These are phyloP conservation scores for Ustilago xerochloae DNA, from an alignment of 1,284 basidiomycete species.

Conservation along the genomic window DNA sequence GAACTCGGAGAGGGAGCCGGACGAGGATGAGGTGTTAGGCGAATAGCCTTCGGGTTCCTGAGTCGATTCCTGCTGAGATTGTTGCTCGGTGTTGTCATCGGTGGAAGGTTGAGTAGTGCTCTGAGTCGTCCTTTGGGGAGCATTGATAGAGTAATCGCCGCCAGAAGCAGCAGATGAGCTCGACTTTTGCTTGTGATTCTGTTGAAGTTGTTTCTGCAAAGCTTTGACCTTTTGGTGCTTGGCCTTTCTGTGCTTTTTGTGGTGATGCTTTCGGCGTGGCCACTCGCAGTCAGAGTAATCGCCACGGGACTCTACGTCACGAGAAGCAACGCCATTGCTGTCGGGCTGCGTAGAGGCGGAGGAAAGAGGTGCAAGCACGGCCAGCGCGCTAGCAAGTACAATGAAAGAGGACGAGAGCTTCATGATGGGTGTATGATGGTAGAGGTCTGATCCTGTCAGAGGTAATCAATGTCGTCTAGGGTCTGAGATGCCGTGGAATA, in stretches of 20 bases:
- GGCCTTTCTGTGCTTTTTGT: slow-evolving; percentile 16
- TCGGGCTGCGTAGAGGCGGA: not conserved
- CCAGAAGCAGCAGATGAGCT: slow-evolving; percentile 9
- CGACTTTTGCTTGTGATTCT: slow-evolving; percentile 1
- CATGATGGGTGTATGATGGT: slow-evolving; percentile 1
- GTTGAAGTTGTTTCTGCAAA: not conserved
- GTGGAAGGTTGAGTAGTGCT: too few relatives aligned
- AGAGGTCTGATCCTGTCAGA: not conserved
- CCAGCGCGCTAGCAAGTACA: slow-evolving; percentile 20
- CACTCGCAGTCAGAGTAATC: not conserved
- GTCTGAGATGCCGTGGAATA: not conserved
- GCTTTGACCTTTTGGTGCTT: slow-evolving; percentile 6
- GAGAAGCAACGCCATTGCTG: not conserved
- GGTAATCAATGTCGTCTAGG: not conserved
- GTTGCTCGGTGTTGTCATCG: too few relatives aligned
- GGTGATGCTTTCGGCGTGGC: slow-evolving; percentile 16
- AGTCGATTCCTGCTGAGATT: not conserved
- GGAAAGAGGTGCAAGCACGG: slow-evolving; percentile 20
- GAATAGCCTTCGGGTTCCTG: not conserved
- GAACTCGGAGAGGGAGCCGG: slow-evolving; percentile 11
- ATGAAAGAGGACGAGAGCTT: slow-evolving; percentile 11
- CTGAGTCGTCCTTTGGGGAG: not conserved
- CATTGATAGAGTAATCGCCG: not conserved
- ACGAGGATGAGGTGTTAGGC: not conserved
- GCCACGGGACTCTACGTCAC: not conserved